Evolutionary conservation across 2,329 filamentous ascomycete genomes (phyloP), one percentile per base, ranked within the genome.

Genomic region (Lecanicillium sp.): DNA sequence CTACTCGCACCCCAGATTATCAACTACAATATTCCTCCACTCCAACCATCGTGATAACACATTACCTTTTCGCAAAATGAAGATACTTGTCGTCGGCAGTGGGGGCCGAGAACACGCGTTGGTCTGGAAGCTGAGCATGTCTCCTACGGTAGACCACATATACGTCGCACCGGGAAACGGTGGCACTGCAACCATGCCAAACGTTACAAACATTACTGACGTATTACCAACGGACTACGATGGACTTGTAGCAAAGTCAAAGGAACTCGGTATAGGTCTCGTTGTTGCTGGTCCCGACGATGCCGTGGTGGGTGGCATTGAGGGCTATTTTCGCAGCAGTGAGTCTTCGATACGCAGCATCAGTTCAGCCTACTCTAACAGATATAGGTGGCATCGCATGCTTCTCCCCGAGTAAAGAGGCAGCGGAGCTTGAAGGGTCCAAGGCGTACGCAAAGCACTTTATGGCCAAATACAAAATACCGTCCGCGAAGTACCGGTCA

Each of bases 381-480:
- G 17, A 12, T 13, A 9, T 14, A 44, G 72, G 66, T 30, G 68
- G 66, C 4, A 79, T 86, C 48, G 67, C 70, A 41, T 77, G 72
- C 49, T 88, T 87, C 52, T 84, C 82, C 0, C 84, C 84, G 2
- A 75, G 72, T 33, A 72, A 79, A 54, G 69, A 71, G 17, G 84
- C 84, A 10, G 83, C 84, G 9, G 68, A 71, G 28, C 79, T 89
- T 71, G 84, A 89, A 55, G 84, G 84, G 29, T 84, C 79, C 50
- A 89, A 89, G 61, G 76, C 81, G 2, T 88, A 84, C 55, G 79
- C 80, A 29, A 88, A 89, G 54, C 79, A 85, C 52, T 88, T 89
- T 53, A 89, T 89, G 84, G 72, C 76, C 52, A 70, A 72, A 32
- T 70, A 86, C 56, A 69, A 68, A 43, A 88, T 89, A 46, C 83